A percentile compares a stretch with the other conserved stretches of the same genome.
phyloP scores from a whole-genome alignment of 345 rosid genomes.

The Eucalyptus erythrocorys region DNA sequence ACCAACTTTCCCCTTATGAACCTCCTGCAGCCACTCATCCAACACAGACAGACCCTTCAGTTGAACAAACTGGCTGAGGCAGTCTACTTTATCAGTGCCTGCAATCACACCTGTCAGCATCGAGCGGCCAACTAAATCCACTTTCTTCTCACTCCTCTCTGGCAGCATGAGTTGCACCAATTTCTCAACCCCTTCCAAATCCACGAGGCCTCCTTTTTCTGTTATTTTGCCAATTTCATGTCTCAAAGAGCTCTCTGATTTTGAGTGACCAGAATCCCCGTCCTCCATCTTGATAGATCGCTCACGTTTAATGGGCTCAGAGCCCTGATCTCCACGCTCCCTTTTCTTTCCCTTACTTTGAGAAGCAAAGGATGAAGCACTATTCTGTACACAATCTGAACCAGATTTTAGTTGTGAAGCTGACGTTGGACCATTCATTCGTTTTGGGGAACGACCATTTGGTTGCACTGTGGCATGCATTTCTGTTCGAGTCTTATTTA shows the following conservation, averaged over 20 bases:
- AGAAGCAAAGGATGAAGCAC: conserved; percentile 38
- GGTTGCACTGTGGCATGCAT: conserved; percentile 78
- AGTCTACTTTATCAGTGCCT: conserved; percentile 69
- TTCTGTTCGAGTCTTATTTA: conserved; percentile 48
- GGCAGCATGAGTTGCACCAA: conserved; percentile 68
- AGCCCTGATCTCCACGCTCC: conserved; percentile 71
- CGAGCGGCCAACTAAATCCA: conserved; percentile 50
- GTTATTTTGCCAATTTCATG: conserved; percentile 65
- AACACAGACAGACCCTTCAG: conserved; percentile 71
- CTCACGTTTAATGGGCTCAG: conserved; percentile 62
- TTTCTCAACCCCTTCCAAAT: conserved; percentile 68
- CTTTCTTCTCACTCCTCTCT: conserved; percentile 58
- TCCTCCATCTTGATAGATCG: conserved; percentile 49
- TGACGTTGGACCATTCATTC: conserved; percentile 65
- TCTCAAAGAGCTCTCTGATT: conserved; percentile 44
- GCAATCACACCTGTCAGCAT: conserved; percentile 71
- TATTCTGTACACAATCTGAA: conserved; percentile 56
- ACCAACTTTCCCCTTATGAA: conserved; percentile 79
- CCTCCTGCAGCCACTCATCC: conserved; percentile 97
- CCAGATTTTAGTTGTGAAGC: conserved; percentile 64
- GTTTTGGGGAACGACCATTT: conserved; percentile 79
- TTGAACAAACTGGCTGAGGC: conserved; percentile 72
- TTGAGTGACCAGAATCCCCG: conserved; percentile 35
- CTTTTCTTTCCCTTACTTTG: conserved; percentile 88
- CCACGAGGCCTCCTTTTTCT: conserved; percentile 73